phyloP scores from a whole-genome alignment of 345 rosid species.

The Hypericum perforatum region DNA sequence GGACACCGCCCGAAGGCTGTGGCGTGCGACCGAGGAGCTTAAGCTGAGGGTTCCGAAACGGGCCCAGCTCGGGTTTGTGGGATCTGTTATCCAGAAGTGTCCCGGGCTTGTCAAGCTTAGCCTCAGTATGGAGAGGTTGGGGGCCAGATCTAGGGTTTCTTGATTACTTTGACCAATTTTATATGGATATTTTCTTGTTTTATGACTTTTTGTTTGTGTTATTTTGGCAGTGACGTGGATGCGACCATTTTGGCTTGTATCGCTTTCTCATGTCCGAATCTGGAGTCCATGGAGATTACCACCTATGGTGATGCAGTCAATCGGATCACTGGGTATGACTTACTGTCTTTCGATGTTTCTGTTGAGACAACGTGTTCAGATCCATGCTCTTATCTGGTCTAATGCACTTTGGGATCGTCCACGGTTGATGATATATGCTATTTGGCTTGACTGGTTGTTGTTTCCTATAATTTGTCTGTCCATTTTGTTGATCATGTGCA shows the following conservation, averaged over 20 bases:
- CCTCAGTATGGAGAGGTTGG: slow-evolving; percentile 80
- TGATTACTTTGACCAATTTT: too few species aligned
- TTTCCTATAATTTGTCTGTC: background rate
- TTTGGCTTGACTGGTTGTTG: background rate
- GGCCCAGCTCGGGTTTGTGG: slow-evolving; percentile 66
- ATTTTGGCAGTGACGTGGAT: slow-evolving; percentile 67
- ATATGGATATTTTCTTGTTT: too few species aligned
- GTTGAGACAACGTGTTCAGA: background rate
- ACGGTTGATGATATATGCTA: too few species aligned
- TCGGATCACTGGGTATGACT: slow-evolving; percentile 74
- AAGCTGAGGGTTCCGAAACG: slow-evolving; percentile 58
- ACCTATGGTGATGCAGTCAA: slow-evolving; percentile 48
- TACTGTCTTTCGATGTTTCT: background rate
- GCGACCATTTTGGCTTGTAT: slow-evolving; percentile 88
- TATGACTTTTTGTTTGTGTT: background rate
- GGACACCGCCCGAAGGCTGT: slow-evolving; percentile 59
- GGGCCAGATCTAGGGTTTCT: slow-evolving; percentile 37
- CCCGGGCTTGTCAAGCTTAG: slow-evolving; percentile 56
- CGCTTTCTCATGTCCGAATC: slow-evolving; percentile 84
- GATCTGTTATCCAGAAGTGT: slow-evolving; percentile 80
- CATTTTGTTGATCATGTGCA: background rate
- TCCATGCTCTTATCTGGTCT: too few species aligned
- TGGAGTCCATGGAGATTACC: slow-evolving; percentile 76
- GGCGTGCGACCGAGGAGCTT: slow-evolving; percentile 86
- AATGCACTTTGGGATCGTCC: too few species aligned